These are phyloP conservation scores for Dissophora ornata DNA, from an alignment of 192 early-diverging fungal species.

Conservation along the genomic window DNA sequence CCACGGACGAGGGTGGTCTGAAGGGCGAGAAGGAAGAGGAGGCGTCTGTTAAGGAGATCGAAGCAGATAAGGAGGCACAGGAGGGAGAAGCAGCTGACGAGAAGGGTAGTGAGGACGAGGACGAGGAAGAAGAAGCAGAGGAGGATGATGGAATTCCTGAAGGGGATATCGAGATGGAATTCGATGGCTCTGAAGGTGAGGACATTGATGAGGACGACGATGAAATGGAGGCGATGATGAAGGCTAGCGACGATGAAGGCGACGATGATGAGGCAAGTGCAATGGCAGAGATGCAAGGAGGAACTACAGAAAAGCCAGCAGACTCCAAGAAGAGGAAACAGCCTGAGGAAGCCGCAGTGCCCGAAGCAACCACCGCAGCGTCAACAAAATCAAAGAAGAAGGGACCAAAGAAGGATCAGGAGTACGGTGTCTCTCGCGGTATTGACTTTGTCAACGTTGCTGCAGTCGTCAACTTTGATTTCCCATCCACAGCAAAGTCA, in stretches of 20 bases:
- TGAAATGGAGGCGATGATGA: constrained; percentile 53
- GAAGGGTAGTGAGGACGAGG: constrained; percentile 28
- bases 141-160: constrained; percentile 44
- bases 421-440: constrained; percentile 96
- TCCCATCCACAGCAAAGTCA: constrained; percentile 84
- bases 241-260: constrained; percentile 34
- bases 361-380: constrained; percentile 30
- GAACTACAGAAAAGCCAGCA: constrained; percentile 20
- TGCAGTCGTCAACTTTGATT: constrained; percentile 98
- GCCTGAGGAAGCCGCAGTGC: constrained; percentile 40
- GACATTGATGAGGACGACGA: constrained; percentile 41
- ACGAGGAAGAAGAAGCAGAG: constrained; percentile 10
- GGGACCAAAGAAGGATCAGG: constrained; percentile 72
- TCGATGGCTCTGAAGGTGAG: constrained; percentile 51
- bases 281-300: constrained; percentile 22
- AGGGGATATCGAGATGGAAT: constrained; percentile 51
- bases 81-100: constrained; percentile 26
- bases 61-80: constrained; percentile 44
- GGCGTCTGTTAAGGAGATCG: constrained; percentile 61
- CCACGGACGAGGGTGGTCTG: constrained; percentile 89
- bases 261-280: constrained; percentile 45
- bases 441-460: constrained; percentile 95
- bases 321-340: constrained; percentile 43
- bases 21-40: constrained; percentile 75
- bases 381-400: constrained; percentile 58